Percentiles rank a stretch among this genome's conserved stretches.
phyloP scores from a whole-genome alignment of 441 rosid species.

The Erysimum cheiri region DNA sequence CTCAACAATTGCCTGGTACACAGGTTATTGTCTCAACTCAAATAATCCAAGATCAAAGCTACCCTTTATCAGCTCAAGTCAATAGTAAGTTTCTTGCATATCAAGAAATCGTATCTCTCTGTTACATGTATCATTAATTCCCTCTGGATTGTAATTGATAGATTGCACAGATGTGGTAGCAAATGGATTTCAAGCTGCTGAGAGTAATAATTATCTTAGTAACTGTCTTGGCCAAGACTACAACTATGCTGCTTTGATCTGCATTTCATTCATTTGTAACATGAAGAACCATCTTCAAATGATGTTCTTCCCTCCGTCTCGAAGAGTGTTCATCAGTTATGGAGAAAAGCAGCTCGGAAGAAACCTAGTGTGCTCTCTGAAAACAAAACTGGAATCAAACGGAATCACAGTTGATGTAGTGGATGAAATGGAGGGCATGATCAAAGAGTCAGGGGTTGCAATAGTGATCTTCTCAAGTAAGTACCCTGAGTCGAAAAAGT shows the following conservation, averaged over 20 bases:
- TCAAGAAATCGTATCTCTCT: not conserved
- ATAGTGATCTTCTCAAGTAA: conserved; percentile 32
- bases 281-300: not conserved
- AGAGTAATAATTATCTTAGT: conserved; percentile 24
- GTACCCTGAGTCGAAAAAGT: conserved; percentile 15
- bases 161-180: not conserved
- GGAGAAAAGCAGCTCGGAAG: conserved; percentile 7
- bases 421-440: not conserved
- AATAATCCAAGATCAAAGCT: conserved; percentile 13
- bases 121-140: not conserved
- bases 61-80: conserved; percentile 4
- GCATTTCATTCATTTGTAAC: not conserved
- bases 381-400: not conserved
- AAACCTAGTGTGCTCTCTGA: not conserved
- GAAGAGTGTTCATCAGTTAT: conserved; percentile 26
- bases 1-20: not conserved
- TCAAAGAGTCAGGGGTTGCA: conserved; percentile 27
- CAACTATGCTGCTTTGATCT: not conserved
- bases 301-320: not conserved
- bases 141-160: not conserved
- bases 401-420: not conserved
- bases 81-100: conserved; percentile 22
- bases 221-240: not conserved
- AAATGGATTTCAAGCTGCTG: not conserved
- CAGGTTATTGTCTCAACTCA: not conserved